Conservation (phyloP, 208 protist genomes). For the Novymonas esmeraldas region DNA sequence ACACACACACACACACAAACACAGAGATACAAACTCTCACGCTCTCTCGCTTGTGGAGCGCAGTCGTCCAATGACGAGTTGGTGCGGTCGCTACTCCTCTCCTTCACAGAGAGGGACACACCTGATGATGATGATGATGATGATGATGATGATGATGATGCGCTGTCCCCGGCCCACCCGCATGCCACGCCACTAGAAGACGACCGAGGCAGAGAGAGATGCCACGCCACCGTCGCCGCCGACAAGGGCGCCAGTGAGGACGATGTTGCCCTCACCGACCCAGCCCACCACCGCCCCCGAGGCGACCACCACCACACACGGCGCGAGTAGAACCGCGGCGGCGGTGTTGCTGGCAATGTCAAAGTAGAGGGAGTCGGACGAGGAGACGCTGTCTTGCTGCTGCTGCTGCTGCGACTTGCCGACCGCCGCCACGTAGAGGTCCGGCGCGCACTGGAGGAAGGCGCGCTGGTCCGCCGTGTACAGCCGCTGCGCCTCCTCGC, state of each 20-base stretch:
- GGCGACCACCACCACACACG: conserved; percentile 49
- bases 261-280: conserved; percentile 59
- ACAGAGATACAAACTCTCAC: no score
- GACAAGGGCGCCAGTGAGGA: conserved; percentile 26
- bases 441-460: conserved; percentile 83
- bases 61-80: no score
- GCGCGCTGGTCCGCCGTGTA: conserved; percentile 63
- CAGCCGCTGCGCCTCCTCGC: conserved; percentile 41
- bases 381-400: no score
- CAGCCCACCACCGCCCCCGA: conserved; percentile 64
- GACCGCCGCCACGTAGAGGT: conserved; percentile 52
- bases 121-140: no score
- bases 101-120: no score
- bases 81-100: no score
- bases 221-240: conserved; percentile 49
- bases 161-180: no score
- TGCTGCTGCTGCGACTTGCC: background rate
- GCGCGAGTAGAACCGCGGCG: conserved; percentile 55
- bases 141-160: no score
- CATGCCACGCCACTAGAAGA: no score
- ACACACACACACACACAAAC: no score
- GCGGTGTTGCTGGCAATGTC: conserved; percentile 15
- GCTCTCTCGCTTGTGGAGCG: no score
- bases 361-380: conserved; percentile 26
- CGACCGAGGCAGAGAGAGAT: conserved; percentile 77